These are phyloP conservation scores for Yamadazyma atlantica DNA, from an alignment of 1,139 yeast genomes.

Conservation along the genomic window DNA sequence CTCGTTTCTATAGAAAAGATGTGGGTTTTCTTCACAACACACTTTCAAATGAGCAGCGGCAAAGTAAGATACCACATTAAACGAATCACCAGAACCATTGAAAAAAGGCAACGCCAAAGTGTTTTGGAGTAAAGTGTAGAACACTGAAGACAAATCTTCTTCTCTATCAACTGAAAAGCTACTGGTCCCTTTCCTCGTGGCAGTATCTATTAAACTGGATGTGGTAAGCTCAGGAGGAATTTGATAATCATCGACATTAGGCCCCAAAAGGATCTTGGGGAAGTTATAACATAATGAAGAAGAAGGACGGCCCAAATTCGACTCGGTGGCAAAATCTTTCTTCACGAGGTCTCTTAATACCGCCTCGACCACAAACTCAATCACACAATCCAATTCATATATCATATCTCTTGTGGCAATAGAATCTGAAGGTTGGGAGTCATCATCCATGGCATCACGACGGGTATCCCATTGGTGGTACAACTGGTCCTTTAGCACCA, in stretches of 20 bases:
- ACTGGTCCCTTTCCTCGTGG: slow-evolving; percentile 3
- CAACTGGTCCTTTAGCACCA: slow-evolving; percentile 9
- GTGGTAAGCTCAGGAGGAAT: slow-evolving; percentile 14
- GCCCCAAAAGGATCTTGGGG: slow-evolving; percentile 18
- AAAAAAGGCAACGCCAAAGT: slow-evolving; percentile 14
- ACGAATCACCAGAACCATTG: too few relatives aligned
- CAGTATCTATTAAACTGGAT: slow-evolving; percentile 10
- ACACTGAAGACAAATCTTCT: slow-evolving; percentile 16
- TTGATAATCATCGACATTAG: slow-evolving; percentile 13
- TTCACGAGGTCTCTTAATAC: slow-evolving; percentile 10
- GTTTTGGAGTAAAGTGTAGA: slow-evolving; percentile 18
- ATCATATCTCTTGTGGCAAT: slow-evolving; percentile 11
- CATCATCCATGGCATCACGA: slow-evolving; percentile 3
- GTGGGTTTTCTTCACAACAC: too few relatives aligned
- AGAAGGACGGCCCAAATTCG: slow-evolving; percentile 14
- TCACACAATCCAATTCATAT: slow-evolving; percentile 14
- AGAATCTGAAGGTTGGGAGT: background rate
- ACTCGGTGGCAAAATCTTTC: slow-evolving; percentile 12
- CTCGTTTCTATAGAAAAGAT: too few relatives aligned
- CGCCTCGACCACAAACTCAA: slow-evolving; percentile 11
- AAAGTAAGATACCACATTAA: slow-evolving; percentile 9
- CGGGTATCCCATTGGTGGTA: background rate
- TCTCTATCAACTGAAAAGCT: slow-evolving; percentile 11
- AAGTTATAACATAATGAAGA: slow-evolving; percentile 12
- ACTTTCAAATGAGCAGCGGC: too few relatives aligned